Evolutionary conservation across 441 rosid species (phyloP), one percentile per base, ranked within the genome.

Genomic region (Gossypium davidsonii): DNA sequence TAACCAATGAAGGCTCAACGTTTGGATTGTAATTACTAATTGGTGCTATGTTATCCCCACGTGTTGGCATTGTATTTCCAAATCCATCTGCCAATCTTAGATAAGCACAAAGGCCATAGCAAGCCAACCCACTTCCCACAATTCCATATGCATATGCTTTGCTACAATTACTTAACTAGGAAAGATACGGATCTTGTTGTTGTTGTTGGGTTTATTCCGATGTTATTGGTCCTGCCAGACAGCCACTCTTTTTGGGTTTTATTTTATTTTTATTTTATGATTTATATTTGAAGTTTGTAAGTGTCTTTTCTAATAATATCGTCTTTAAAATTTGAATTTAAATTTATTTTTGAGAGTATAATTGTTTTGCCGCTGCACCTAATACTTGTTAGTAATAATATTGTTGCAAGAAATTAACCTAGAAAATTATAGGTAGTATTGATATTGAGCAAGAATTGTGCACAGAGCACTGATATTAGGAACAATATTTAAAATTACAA

Each of bases 1-100:
- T 26, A 26, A 8, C 76, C 78, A 76, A 74, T 74, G 7, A 64
- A 71, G 59, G 68, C 69, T 46, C 21, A 63, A 28, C 77, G 67
- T 21, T 28, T 26, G 52, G 46, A 23, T 10, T 18, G 26, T 37
- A 37, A 7, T 18, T 17, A 8, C 42, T 37, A 6, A 37, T 4
- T 23, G 49, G 14, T 26, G 46, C 51, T 6, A 14, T 23, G 34
- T 12, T 65, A 52, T 42, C 67, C 78, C 81, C 81, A 73, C 75
- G 75, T 56, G 76, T 75, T 39, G 73, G 48, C 14, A 18, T 70
- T 73, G 51, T 59, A 63, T 76, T 63, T 51, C n/a, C n/a, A 11
- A 58, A 15, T 59, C 37, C 25, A 17, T 7, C 37, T 23, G 15
- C 75, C 77, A 68, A 20, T 58, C 57, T 67, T 12, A 14, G 3